Base-by-base conservation (phyloP, 257 asterid genomes). In the Primulina tabacum region DNA sequence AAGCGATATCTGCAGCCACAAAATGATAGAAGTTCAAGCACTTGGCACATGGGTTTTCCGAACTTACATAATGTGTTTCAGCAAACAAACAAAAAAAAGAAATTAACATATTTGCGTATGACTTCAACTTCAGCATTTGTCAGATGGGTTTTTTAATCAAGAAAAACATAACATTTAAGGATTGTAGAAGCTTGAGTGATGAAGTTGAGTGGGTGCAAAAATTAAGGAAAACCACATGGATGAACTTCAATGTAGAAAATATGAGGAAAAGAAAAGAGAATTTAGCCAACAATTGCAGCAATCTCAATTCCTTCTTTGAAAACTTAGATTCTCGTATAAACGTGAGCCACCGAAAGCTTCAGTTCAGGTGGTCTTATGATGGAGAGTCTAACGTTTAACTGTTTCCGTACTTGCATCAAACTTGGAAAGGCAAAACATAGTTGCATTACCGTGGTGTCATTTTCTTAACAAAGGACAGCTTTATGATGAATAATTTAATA, bases 1-100 rank as follows among this genome's bases (percentile, higher is more conserved):
- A 94, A 60, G 99, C 99, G 63, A 94, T 82, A 77, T 94, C 99
- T 94, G 89, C 82, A 79, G 75, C 68, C 70, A 82, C 68, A 77
- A 57, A 35, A 74, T 63, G 73, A 32, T 32, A 18, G 53, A 29
- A 6, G 61, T 35, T 66, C 50, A 60, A 53, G 14, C 16, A 30
- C 37, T 35, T 47, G 55, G 18, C 55, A 14, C 2, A 47, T 12
- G 18, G 55, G n/a, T 14, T 47, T 14, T 14, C 55, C 18, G 18
- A 59, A 52, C 61, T 66, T 30, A 60, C 43, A 33, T 47, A 16
- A 73, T 21, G 74, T 64, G 12, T 37, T 35, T 26, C 9, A 55
- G 12, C 63, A 37, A 40, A 64, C 63, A 37, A 40, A 64, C 28
- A 64, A 3, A 40, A 2, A 24, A 26, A 9, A 21, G 2, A 35